These are phyloP conservation scores for Alternaria ventricosa DNA, from an alignment of 2,329 filamentous ascomycete species.

Conservation along the genomic window DNA sequence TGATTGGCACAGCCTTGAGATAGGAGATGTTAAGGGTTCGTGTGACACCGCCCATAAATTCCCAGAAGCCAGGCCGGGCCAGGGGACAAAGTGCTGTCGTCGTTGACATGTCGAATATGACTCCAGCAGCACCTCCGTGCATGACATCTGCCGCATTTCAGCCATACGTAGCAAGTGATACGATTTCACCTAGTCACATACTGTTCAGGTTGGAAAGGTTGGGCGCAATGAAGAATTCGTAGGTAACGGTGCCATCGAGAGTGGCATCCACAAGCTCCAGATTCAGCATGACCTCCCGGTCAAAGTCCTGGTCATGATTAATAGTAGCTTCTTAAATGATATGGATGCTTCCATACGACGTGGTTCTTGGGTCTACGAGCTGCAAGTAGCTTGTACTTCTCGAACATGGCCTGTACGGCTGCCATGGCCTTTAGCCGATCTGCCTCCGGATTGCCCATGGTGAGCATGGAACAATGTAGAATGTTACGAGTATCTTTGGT, in stretches of 20 bases:
- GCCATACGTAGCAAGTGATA: too few species aligned
- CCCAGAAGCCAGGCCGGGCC: constrained; percentile 58
- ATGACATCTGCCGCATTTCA: constrained; percentile 44
- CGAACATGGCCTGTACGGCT: constrained; percentile 47
- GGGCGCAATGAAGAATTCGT: constrained; percentile 42
- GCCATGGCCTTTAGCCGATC: constrained; percentile 43
- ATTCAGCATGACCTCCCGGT: constrained; percentile 46
- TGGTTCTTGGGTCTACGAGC: constrained; percentile 39
- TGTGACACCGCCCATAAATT: constrained; percentile 61
- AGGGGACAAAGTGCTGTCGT: constrained; percentile 59
- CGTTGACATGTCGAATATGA: constrained; percentile 54
- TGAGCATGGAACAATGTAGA: neutral
- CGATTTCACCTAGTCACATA: constrained; percentile 21
- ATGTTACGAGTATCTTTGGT: neutral
- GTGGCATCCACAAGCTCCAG: constrained; percentile 47
- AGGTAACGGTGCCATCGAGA: constrained; percentile 44
- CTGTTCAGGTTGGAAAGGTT: constrained; percentile 51
- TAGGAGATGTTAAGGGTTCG: constrained; percentile 60
- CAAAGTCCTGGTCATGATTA: constrained; percentile 42
- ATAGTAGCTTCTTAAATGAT: neutral
- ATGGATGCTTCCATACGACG: constrained; percentile 26
- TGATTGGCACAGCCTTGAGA: constrained; percentile 57
- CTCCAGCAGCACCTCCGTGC: constrained; percentile 50
- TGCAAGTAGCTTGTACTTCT: constrained; percentile 44
- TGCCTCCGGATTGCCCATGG: constrained; percentile 32